Evolutionary conservation across 2,329 filamentous ascomycete genomes (phyloP).

Genomic region (Curvularia lunata): DNA sequence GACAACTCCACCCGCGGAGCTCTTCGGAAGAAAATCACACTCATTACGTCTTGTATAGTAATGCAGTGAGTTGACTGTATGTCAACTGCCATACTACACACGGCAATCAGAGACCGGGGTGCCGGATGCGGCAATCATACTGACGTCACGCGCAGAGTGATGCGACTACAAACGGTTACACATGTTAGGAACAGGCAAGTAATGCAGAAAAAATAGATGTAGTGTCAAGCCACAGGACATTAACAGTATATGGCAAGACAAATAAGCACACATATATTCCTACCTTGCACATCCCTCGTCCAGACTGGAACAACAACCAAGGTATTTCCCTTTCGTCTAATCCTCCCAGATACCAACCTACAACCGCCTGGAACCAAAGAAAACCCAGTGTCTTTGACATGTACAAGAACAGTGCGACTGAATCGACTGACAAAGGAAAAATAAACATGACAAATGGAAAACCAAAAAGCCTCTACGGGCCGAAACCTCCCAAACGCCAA

Average conservation of each 20-base stretch:
- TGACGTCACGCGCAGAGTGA: background rate
- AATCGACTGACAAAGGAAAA: background rate
- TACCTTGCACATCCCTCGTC: background rate
- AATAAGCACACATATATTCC: background rate
- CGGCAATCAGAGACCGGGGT: background rate
- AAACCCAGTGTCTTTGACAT: background rate
- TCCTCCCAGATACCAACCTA: background rate
- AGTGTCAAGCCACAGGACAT: background rate
- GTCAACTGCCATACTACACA: background rate
- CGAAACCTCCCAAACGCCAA: conserved; percentile 26
- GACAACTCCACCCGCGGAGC: background rate
- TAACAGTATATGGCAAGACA: background rate
- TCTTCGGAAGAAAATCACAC: background rate
- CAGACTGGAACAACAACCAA: background rate
- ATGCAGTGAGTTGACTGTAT: background rate
- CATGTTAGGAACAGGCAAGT: background rate
- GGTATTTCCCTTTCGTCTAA: background rate
- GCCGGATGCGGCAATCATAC: background rate
- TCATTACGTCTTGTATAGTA: background rate
- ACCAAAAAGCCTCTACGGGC: conserved; percentile 6
- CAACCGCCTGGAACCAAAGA: background rate
- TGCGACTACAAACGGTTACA: background rate
- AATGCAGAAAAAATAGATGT: background rate
- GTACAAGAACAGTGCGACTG: background rate
- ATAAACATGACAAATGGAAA: background rate